phyloP scores from a whole-genome alignment of 2,329 filamentous ascomycete species.

The Mariannaea elegans region DNA sequence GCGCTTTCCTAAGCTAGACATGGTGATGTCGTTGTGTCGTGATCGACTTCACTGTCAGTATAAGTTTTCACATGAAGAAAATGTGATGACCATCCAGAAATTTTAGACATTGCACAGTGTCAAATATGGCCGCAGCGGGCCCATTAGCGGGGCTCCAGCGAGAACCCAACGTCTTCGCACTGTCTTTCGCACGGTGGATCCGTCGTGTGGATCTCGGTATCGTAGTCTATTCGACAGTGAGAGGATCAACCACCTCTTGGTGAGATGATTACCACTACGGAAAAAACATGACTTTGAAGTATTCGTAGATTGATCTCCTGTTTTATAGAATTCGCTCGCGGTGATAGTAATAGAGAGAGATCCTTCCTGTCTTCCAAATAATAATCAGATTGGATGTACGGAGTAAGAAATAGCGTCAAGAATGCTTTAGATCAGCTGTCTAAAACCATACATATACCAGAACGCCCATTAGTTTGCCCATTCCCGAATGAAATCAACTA shows the following conservation, averaged over 20 bases:
- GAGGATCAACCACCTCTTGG: constrained; percentile 26
- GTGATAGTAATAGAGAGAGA: no score
- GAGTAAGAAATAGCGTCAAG: no score
- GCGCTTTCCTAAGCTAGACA: constrained; percentile 63
- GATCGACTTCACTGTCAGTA: background rate
- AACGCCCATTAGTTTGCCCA: constrained; percentile 25
- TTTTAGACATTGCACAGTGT: constrained; percentile 38
- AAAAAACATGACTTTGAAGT: no score
- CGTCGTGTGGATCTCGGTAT: background rate
- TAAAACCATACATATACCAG: constrained; percentile 14
- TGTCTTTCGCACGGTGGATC: constrained; percentile 22
- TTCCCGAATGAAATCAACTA: background rate
- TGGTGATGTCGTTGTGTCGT: constrained; percentile 29
- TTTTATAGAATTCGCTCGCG: no score
- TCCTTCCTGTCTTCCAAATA: no score
- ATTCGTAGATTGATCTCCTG: no score
- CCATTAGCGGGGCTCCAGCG: background rate
- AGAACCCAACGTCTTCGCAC: background rate
- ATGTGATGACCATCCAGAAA: constrained; percentile 30
- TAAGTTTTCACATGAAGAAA: constrained; percentile 2
- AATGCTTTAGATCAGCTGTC: background rate
- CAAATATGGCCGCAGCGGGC: background rate
- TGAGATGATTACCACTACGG: no score
- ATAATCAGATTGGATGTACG: no score
- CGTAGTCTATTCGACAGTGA: no score